phyloP scores from a whole-genome alignment of 306 rosid genomes.

The Medicago arabica region DNA sequence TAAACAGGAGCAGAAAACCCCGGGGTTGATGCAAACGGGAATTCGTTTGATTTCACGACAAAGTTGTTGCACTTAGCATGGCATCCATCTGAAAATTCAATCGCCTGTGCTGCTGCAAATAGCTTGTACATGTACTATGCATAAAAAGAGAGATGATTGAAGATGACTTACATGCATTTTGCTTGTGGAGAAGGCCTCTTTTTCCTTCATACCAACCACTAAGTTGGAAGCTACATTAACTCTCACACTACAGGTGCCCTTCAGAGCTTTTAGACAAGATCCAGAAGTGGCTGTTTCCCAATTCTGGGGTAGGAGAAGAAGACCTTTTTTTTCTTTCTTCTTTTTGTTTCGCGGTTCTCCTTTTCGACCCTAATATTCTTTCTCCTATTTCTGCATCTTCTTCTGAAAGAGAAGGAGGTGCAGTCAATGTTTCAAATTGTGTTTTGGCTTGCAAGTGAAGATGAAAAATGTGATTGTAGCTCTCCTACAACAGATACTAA shows the following conservation, averaged over 20 bases:
- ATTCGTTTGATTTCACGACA: constrained; percentile 91
- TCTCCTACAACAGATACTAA: constrained; percentile 79
- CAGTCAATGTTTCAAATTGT: constrained; percentile 66
- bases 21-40: constrained; percentile 91
- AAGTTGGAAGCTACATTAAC: constrained; percentile 69
- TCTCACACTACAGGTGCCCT: constrained; percentile 61
- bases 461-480: constrained; percentile 89
- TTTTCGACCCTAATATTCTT: constrained; percentile 51
- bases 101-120: constrained; percentile 99
- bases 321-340: constrained; percentile 57
- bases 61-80: constrained; percentile 99
- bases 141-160: constrained; percentile 57
- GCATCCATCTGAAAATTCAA: constrained; percentile 95
- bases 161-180: constrained; percentile 45
- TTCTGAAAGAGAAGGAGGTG: constrained; percentile 79
- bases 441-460: constrained; percentile 82
- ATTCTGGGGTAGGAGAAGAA: constrained; percentile 57
- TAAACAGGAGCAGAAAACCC: constrained; percentile 79
- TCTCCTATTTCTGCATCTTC: constrained; percentile 53
- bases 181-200: constrained; percentile 69
- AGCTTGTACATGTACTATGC: constrained; percentile 99
- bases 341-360: constrained; percentile 24
- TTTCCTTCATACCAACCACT: constrained; percentile 59
- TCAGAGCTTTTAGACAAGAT: constrained; percentile 55
- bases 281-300: constrained; percentile 58